A percentile compares a stretch with the other conserved stretches of the same genome.
phyloP scores from a whole-genome alignment of 148 eudicot genomes.

The Rheum nobile region DNA sequence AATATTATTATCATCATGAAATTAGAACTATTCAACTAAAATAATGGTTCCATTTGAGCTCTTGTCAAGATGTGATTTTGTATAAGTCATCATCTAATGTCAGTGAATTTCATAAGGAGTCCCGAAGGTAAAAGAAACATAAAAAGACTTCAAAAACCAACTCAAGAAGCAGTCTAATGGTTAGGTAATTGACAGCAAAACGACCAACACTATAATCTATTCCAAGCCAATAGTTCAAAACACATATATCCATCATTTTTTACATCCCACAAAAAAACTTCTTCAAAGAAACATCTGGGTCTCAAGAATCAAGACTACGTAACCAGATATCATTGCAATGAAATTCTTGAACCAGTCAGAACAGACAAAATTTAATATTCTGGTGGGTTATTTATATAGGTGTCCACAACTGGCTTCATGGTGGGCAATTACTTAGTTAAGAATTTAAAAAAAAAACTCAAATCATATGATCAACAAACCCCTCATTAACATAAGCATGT shows the following conservation, averaged over 20 bases:
- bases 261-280: background rate
- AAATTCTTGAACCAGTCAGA: background rate
- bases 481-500: slow-evolving; percentile 1
- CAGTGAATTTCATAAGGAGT: background rate
- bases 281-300: background rate
- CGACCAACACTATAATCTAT: background rate
- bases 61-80: background rate
- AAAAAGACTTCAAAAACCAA: background rate
- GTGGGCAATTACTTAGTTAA: background rate
- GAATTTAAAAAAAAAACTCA: background rate
- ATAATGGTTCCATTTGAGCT: background rate
- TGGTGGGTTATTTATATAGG: background rate
- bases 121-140: background rate
- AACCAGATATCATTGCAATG: background rate
- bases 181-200: background rate
- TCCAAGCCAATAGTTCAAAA: background rate
- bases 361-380: background rate
- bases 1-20: background rate
- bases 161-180: background rate
- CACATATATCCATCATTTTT: background rate
- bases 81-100: background rate
- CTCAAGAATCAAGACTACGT: background rate
- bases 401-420: slow-evolving; percentile 7
- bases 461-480: slow-evolving; percentile 1
- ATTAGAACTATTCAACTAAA: background rate